phyloP scores from a whole-genome alignment of 2,329 filamentous ascomycete genomes.

The Rhytidhysteron rufulum region DNA sequence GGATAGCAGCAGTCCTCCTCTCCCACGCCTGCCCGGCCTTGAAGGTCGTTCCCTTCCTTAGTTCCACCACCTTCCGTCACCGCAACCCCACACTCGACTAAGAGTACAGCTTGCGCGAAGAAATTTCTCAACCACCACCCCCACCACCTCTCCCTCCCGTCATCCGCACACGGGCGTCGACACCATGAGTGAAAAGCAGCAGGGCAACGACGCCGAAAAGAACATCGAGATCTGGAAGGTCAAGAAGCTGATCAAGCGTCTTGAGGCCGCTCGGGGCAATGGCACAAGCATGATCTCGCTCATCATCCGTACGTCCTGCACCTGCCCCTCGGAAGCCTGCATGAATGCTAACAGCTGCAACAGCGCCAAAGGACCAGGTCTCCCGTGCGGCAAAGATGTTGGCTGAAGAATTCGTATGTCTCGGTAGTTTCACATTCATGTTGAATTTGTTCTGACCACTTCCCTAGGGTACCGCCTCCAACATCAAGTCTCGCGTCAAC shows the following conservation, averaged over 20 bases:
- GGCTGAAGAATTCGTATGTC: constrained; percentile 96
- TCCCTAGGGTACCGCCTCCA: constrained; percentile 84
- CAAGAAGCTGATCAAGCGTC: constrained; percentile 99
- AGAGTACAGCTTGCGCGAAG: constrained; percentile 1
- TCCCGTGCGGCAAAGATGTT: constrained; percentile 98
- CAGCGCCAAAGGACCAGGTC: constrained; percentile 96
- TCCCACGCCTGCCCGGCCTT: constrained; percentile 11
- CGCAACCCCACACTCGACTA: constrained; percentile 14
- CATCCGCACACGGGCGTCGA: constrained; percentile 18
- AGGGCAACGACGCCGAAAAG: constrained; percentile 94
- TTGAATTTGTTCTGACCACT: no score
- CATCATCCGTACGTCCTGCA: constrained; percentile 78
- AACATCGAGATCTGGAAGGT: constrained; percentile 96
- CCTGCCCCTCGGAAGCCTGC: background rate
- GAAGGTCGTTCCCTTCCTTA: constrained; percentile 13
- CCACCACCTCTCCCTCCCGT: constrained; percentile 3
- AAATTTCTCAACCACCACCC: constrained; percentile 6
- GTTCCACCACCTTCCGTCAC: constrained; percentile 8
- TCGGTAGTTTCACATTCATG: background rate
- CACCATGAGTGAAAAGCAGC: constrained; percentile 36
- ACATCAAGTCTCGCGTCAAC: constrained; percentile 99
- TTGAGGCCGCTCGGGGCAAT: constrained; percentile 95
- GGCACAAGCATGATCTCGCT: constrained; percentile 99
- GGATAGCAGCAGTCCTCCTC: constrained; percentile 11
- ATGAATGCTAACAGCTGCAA: constrained; percentile 18